Evolutionary conservation across 2,329 filamentous ascomycete genomes (phyloP).

Genomic region (Diaporthe citrichinensis): DNA sequence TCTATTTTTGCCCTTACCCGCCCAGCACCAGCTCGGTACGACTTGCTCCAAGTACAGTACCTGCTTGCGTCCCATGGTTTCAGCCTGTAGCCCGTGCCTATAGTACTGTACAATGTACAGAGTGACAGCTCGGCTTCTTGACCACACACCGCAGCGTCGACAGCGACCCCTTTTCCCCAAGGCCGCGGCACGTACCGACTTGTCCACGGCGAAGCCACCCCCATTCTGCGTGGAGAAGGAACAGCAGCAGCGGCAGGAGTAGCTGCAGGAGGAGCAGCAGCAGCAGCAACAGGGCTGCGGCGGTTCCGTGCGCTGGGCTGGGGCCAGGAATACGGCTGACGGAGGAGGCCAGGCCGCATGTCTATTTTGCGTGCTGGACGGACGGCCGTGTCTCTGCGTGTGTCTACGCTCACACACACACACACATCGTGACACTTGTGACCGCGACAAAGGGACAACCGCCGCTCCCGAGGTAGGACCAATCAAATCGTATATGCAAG

Average conservation of each 20-base stretch:
- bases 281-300: neutral
- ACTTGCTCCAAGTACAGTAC: conserved; percentile 4
- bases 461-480: conserved; percentile 26
- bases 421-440: conserved; percentile 16
- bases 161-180: neutral
- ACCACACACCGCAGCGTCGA: neutral
- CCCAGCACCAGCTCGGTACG: neutral
- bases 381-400: conserved; percentile 11
- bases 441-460: conserved; percentile 13
- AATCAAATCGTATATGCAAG: conserved; percentile 28
- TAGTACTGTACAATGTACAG: neutral
- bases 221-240: conserved; percentile 15
- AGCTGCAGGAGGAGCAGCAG: neutral
- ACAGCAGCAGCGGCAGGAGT: neutral
- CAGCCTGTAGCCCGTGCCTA: conserved; percentile 15
- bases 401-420: neutral
- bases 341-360: conserved; percentile 23
- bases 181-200: neutral
- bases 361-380: conserved; percentile 1
- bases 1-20: conserved; percentile 35
- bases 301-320: conserved; percentile 8
- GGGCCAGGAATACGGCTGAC: conserved; percentile 22
- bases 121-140: neutral
- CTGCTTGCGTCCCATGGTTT: conserved; percentile 7
- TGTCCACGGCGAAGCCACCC: conserved; percentile 19